These are phyloP conservation scores for Blastobotrys americana DNA, from an alignment of 805 yeast species.

Conservation along the genomic window DNA sequence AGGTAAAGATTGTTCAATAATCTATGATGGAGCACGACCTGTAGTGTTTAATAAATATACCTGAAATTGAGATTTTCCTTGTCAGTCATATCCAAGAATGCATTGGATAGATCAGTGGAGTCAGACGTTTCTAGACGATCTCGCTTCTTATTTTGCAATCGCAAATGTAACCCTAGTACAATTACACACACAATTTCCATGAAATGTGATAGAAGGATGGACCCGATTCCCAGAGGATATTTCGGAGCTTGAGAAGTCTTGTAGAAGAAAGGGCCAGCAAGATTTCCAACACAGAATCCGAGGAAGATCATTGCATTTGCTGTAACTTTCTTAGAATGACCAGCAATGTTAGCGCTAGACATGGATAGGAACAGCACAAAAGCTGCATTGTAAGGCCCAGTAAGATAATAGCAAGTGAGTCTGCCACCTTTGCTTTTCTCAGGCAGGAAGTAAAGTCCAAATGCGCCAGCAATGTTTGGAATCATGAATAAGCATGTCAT, in stretches of 20 bases:
- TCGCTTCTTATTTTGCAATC: conserved; percentile 10
- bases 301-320: conserved; percentile 41
- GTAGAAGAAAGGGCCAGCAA: conserved; percentile 44
- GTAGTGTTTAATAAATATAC: conserved; percentile 4
- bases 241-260: conserved; percentile 10
- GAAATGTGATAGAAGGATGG: conserved; percentile 12
- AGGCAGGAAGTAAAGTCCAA: conserved; percentile 39
- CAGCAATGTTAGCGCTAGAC: conserved; percentile 45
- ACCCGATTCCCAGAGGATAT: conserved; percentile 24
- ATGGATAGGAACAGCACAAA: conserved; percentile 12
- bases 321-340: conserved; percentile 49
- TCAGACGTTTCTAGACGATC: conserved; percentile 5
- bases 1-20: too few species aligned
- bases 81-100: conserved; percentile 14
- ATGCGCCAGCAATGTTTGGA: conserved; percentile 28
- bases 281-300: conserved; percentile 48
- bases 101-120: conserved; percentile 5
- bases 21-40: too few species aligned
- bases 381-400: conserved; percentile 28
- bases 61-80: conserved; percentile 14
- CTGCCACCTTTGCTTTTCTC: conserved; percentile 29
- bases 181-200: conserved; percentile 22
- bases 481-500: conserved; percentile 33
- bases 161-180: conserved; percentile 4
- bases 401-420: conserved; percentile 35